Evolutionary conservation across 257 asterid genomes (phyloP).

Genomic region (Capsicum rhomboideum): DNA sequence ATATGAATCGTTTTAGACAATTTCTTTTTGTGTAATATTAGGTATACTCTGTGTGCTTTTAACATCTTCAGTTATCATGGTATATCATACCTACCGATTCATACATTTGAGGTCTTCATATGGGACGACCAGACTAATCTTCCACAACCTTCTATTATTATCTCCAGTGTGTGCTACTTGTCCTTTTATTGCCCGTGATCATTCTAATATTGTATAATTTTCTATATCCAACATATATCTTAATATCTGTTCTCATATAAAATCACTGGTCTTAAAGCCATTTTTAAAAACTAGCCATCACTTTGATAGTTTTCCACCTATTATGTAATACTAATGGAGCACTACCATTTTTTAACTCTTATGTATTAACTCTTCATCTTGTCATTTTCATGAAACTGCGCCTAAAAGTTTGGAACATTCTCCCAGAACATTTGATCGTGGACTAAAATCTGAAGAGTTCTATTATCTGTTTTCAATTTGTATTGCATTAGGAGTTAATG

Average conservation of each 20-base stretch:
- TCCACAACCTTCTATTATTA: background rate
- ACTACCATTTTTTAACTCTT: background rate
- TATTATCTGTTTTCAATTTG: background rate
- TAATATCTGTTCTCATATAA: background rate
- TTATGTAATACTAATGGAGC: background rate
- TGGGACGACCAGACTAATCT: background rate
- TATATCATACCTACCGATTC: background rate
- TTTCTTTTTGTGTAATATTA: background rate
- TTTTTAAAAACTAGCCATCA: background rate
- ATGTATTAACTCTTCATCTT: background rate
- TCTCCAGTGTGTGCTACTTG: background rate
- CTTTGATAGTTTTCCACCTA: background rate
- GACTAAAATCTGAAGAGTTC: background rate
- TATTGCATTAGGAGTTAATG: background rate
- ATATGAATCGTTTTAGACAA: too few species aligned
- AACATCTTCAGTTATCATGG: background rate
- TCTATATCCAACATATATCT: background rate
- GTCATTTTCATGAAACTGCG: background rate
- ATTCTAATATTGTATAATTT: background rate
- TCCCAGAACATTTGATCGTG: background rate
- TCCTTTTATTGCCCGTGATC: background rate
- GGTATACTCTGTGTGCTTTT: background rate
- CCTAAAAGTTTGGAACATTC: background rate
- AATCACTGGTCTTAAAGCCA: background rate
- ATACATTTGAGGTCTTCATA: background rate